Evolutionary conservation across 2,329 filamentous ascomycete genomes (phyloP).

Genomic region (Aspergillus amoenus): DNA sequence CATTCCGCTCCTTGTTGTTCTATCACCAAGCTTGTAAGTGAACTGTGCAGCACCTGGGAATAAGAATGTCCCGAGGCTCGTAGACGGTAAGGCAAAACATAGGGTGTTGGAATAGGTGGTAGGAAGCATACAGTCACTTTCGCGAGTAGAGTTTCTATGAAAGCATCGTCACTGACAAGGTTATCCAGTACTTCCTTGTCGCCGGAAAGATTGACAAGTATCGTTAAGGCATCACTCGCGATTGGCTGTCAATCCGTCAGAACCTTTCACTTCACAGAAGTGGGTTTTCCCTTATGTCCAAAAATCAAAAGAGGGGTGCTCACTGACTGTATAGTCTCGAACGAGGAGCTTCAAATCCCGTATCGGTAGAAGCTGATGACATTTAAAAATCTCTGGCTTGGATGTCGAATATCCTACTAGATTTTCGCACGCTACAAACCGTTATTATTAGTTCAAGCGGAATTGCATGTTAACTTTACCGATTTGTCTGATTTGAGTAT

Average conservation of each 20-base stretch:
- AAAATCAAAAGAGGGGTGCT: not conserved
- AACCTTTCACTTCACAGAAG: not conserved
- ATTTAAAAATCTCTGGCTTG: constrained; percentile 81
- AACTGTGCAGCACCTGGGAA: not conserved
- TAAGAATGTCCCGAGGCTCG: not conserved
- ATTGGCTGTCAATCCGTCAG: constrained; percentile 61
- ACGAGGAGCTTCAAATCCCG: constrained; percentile 85
- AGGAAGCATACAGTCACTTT: constrained; percentile 71
- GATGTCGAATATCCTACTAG: constrained; percentile 79
- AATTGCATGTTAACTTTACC: constrained; percentile 46
- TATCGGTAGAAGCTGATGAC: constrained; percentile 71
- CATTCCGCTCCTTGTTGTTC: constrained; percentile 68
- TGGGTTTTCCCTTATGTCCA: not conserved
- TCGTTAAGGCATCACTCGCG: constrained; percentile 83
- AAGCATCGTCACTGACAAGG: constrained; percentile 75
- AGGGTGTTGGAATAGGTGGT: constrained; percentile 19
- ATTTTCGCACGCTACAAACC: constrained; percentile 70
- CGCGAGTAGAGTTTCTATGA: constrained; percentile 70
- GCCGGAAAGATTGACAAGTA: constrained; percentile 78
- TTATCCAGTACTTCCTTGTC: constrained; percentile 73
- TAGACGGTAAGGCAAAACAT: too few relatives aligned
- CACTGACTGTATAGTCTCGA: constrained; percentile 73
- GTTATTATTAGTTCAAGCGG: not conserved
- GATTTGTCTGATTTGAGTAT: constrained; percentile 83
- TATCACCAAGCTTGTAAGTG: constrained; percentile 19